phyloP scores from a whole-genome alignment of 2,329 filamentous ascomycete genomes.

The Huntiella moniliformis region DNA sequence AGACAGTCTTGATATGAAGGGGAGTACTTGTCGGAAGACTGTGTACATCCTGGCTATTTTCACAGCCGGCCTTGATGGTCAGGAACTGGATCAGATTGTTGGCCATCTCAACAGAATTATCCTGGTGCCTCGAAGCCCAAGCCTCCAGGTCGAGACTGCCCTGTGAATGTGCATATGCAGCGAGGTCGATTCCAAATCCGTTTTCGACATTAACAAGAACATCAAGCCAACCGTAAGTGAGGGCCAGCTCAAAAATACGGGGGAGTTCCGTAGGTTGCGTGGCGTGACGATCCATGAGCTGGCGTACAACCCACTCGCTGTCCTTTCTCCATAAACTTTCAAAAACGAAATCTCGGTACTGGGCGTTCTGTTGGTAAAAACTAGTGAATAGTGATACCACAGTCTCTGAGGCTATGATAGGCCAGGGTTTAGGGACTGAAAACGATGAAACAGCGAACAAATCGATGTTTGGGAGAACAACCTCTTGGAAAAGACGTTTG shows the following conservation, averaged over 20 bases:
- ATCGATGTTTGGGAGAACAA: constrained; percentile 54
- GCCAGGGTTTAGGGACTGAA: constrained; percentile 61
- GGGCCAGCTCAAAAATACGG: constrained; percentile 40
- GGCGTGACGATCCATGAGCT: constrained; percentile 67
- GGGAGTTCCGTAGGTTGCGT: constrained; percentile 38
- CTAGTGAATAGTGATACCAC: constrained; percentile 62
- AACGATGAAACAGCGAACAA: constrained; percentile 65
- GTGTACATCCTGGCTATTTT: constrained; percentile 21
- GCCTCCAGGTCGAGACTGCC: constrained; percentile 61
- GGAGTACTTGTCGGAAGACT: constrained; percentile 37
- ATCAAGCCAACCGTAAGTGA: constrained; percentile 69
- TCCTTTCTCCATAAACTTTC: constrained; percentile 86
- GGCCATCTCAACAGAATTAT: constrained; percentile 48
- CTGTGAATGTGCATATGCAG: constrained; percentile 66
- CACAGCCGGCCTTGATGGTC: constrained; percentile 65
- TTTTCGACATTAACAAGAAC: constrained; percentile 61
- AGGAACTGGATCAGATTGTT: constrained; percentile 61
- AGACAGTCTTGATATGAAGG: constrained; percentile 70
- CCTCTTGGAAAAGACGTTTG: constrained; percentile 45
- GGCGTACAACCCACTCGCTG: constrained; percentile 64
- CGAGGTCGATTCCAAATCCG: constrained; percentile 73
- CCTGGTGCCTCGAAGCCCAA: constrained; percentile 58
- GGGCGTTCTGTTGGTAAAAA: constrained; percentile 61
- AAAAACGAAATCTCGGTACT: constrained; percentile 71
- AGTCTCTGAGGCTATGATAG: constrained; percentile 53